These are phyloP conservation scores for Syzygium malaccense DNA, from an alignment of 441 rosid genomes.

Conservation along the genomic window DNA sequence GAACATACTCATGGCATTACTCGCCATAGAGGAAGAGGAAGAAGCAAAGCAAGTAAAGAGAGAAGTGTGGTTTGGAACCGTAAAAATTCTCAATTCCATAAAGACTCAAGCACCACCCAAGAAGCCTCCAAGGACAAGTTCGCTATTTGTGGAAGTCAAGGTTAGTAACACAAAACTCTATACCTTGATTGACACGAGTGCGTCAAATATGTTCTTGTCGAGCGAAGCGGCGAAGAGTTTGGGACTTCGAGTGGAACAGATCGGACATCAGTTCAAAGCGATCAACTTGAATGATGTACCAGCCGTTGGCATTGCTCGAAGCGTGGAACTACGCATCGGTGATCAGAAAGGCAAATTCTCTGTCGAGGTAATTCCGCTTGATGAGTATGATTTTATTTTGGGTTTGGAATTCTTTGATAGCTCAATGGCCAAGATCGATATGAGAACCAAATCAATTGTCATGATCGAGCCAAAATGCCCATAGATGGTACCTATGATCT, in stretches of 20 bases:
- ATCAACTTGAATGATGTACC: background rate
- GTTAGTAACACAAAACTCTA: too few relatives aligned
- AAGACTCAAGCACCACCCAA: too few relatives aligned
- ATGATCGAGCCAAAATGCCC: background rate
- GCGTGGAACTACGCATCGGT: background rate
- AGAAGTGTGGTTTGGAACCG: background rate
- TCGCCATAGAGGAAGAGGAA: background rate
- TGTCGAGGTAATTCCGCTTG: background rate
- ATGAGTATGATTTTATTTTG: background rate
- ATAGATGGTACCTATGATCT: background rate
- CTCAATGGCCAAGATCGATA: background rate
- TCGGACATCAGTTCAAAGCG: background rate
- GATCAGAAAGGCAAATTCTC: background rate
- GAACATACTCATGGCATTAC: background rate
- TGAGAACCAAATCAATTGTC: too few relatives aligned
- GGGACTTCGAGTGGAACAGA: too few relatives aligned
- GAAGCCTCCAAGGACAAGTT: too few relatives aligned
- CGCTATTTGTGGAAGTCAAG: too few relatives aligned
- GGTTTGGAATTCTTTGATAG: background rate
- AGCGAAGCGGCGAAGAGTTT: too few relatives aligned
- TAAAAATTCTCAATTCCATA: background rate
- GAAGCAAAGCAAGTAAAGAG: too few relatives aligned
- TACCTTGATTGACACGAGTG: too few relatives aligned
- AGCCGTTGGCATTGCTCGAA: background rate
- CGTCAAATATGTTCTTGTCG: too few relatives aligned